Conservation (phyloP, 441 rosid species). For the Capsella rubella region DNA sequence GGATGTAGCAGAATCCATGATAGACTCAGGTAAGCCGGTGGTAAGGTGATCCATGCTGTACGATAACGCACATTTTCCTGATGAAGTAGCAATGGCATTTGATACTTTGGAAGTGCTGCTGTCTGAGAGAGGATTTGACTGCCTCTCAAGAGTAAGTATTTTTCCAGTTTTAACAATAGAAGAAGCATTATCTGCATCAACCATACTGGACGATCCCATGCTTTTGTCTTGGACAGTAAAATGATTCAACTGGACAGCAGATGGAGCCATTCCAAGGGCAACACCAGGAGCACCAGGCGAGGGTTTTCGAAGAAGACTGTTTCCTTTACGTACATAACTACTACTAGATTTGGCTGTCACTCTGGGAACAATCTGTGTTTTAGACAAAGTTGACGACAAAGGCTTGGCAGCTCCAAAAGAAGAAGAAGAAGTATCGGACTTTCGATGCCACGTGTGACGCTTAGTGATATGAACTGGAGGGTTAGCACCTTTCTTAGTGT, state of each 20-base stretch:
- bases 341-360: conserved; percentile 45
- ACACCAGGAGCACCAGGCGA: conserved; percentile 51
- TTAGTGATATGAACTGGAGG: conserved; percentile 54
- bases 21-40: conserved; percentile 51
- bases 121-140: conserved; percentile 40
- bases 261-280: conserved; percentile 52
- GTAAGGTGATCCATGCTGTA: conserved; percentile 51
- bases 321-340: conserved; percentile 90
- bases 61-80: conserved; percentile 50
- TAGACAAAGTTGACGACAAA: conserved; percentile 47
- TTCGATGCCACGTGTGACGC: conserved; percentile 80
- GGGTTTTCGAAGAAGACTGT: conserved; percentile 88
- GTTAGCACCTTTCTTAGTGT: conserved; percentile 51
- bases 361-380: conserved; percentile 52
- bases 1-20: conserved; percentile 45
- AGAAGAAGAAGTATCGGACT: conserved; percentile 48
- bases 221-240: conserved; percentile 40
- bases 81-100: conserved; percentile 38
- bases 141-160: conserved; percentile 35
- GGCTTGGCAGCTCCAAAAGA: conserved; percentile 53
- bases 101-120: conserved; percentile 43
- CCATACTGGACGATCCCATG: conserved; percentile 33
- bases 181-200: conserved; percentile 27
- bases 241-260: conserved; percentile 52
- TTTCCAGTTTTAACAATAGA: conserved; percentile 36